phyloP scores from a whole-genome alignment of 1,139 yeast species.

The Candida sp. region DNA sequence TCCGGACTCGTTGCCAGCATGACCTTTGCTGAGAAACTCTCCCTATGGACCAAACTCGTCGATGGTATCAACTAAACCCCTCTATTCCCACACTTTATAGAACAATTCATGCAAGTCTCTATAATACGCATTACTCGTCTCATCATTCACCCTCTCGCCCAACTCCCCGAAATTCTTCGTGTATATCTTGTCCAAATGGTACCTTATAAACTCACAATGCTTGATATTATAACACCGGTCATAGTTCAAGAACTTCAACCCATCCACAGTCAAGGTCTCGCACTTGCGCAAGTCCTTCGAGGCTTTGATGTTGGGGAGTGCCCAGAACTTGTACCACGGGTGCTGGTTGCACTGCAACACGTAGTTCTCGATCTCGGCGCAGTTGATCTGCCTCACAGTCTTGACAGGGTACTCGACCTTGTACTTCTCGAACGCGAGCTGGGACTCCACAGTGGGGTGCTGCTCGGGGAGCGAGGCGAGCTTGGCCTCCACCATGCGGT shows the following conservation, averaged over 20 bases:
- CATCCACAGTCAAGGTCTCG: slow-evolving; percentile 37
- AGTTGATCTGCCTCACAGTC: slow-evolving; percentile 37
- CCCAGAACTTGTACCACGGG: slow-evolving; percentile 4
- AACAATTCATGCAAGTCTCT: slow-evolving; percentile 38
- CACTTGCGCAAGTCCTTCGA: slow-evolving; percentile 20
- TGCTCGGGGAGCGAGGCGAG: slow-evolving; percentile 21
- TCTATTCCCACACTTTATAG: slow-evolving; percentile 38
- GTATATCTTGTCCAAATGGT: slow-evolving; percentile 39
- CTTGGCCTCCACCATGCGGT: slow-evolving; percentile 31
- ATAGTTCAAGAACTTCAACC: slow-evolving; percentile 39
- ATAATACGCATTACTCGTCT: slow-evolving; percentile 27
- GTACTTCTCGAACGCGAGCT: slow-evolving; percentile 33
- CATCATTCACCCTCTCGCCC: slow-evolving; percentile 38
- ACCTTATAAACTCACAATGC: slow-evolving; percentile 47
- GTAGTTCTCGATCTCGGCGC: slow-evolving; percentile 45
- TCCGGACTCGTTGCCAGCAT: slow-evolving; percentile 73
- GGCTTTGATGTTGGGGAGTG: slow-evolving; percentile 2
- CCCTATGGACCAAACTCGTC: slow-evolving; percentile 45
- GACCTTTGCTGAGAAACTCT: slow-evolving; percentile 47
- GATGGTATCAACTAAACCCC: slow-evolving; percentile 2
- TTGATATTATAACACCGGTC: slow-evolving; percentile 40
- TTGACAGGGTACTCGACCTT: slow-evolving; percentile 31
- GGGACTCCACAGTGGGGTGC: slow-evolving; percentile 19
- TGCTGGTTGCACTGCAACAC: slow-evolving; percentile 40
- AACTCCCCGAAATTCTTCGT: slow-evolving; percentile 43